Evolutionary conservation across 345 rosid species (phyloP), one percentile per base, ranked within the genome.

Genomic region (Linum trigynum): DNA sequence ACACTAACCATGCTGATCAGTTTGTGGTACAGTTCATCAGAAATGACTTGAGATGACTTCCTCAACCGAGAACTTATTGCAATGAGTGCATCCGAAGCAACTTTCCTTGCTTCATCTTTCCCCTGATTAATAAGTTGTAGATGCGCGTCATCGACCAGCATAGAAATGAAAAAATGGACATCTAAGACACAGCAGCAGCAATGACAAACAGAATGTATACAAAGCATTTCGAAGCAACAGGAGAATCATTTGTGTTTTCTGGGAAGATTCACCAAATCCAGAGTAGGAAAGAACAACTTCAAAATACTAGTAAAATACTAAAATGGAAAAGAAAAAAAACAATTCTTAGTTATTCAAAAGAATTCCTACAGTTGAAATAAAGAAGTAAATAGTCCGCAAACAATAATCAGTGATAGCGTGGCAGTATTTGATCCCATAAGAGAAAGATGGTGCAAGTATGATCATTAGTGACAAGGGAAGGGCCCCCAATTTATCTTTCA

Each of bases 71-170:
- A 77, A 72, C 85, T 77, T 62, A 94, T 80, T 51, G 63, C 62
- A 69, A 84, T 83, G 67, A 94, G 81, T 55, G 83, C 67, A 80
- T 88, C 95, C 68, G 80, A 86, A 71, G 99, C 87, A 72, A 78
- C 85, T 75, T 86, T 88, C 71, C 99, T 85, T 36, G 67, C 65
- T 75, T 90, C 96, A 78, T 88, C 96, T 42, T 80, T 82, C 36
- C 77, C 86, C 97, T 92, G 68, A 69, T 64, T 23, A 23, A 23
- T 23, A 23, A 23, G 32, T 23, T 23, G 32, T 23, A 23, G 32
- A 23, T 23, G 32, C 32, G 32, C 32, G 32, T 23, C 32, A 23
- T 23, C 32, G 32, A 23, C 32, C 32, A 23, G 32, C 32, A 23
- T 23, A 23, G 60, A 55, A 45, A 61, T 35, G 50, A 63, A 36